Evolutionary conservation across 148 eudicot genomes (phyloP), one percentile per base, ranked within the genome.

Genomic region (Cornus controversa): DNA sequence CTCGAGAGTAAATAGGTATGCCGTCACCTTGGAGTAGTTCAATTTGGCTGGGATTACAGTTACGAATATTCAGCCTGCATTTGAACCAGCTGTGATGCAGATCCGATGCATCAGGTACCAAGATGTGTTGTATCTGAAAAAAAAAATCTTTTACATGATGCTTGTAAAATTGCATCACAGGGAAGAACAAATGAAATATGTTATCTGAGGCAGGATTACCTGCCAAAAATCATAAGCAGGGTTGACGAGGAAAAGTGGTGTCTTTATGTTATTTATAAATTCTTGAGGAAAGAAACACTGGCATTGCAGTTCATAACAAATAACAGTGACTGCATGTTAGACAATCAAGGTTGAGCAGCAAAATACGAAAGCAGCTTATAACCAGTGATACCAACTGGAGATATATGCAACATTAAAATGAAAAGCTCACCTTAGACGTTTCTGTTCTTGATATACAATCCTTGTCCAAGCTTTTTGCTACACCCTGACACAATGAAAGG

Each of bases 191-290:
- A 29, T 53, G 54, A 58, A 45, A 42, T 29, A 53, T 15, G 25
- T 62, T 20, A 67, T 58, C 64, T 22, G 66, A 20, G 25, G 4
- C 28, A 69, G 57, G 27, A 73, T 74, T 79, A 95, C 98, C 97
- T 95, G 98, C 98, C 98, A 95, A 84, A 86, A 91, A 81, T 95
- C 98, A 88, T 92, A 95, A 71, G 96, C 90, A 69, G 98, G 94
- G 70, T 95, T 88, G 83, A 93, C 98, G 67, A 93, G 94, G 84
- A 95, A 95, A 68, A 91, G 36, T 54, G 98, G 93, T 18, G 98
- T 92, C 83, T 86, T 90, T 77, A 94, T 86, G 82, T 86, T 85
- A 62, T 73, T 80, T 26, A 89, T 37, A 68, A 94, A 79, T 79
- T 92, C 92, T 83, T 86, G 88, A 76, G 98, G 97, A 68, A 94